Base-by-base conservation (phyloP, 805 yeast genomes). In the Starmerella powellii region DNA sequence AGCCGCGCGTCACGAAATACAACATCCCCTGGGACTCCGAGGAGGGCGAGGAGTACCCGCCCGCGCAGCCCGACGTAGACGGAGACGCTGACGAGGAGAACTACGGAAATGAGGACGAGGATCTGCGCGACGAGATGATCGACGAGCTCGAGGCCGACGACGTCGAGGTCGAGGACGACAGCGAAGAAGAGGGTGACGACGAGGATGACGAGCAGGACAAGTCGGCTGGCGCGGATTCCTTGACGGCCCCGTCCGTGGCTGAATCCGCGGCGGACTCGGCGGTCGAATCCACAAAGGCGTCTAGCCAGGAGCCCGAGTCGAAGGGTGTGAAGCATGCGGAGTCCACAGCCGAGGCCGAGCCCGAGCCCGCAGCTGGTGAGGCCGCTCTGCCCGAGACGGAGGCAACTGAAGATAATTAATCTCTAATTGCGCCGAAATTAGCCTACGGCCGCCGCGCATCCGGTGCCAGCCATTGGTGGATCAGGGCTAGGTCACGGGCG, bases 1-100 rank as follows among this genome's bases (percentile, higher is more conserved):
- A 91, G 65, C 99, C 99, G 33, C 71, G 97, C 52, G 98, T 91
- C 31, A 91, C 99, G 6, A 70, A 96, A 50, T 91, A 91, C 64
- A 91, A 91, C 60, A 91, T 91, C 42, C 93, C 86, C 3, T 91
- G 99, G 99, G 57, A 55, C 41, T 39, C 45, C 20, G 56, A 54
- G 29, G 48, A 42, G 29, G 34, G 40, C 18, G 51, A 50, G 16
- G 55, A 52, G 50, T 50, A 42, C 35, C 58, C 58, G 6, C 58
- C 58, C 11, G 57, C 52, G 45, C 57, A 55, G 44, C 55, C 53
- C 6, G 58, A 55, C 18, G 46, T 41, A 4, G 57, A 49, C 18
- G 56, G 46, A 8, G 58, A 51, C 8, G 55, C 40, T 15, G 54
- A 48, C 20, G 52, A 42, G n/a, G 56, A 51, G 4, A 47, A 27